Evolutionary conservation across 106 monocot species (phyloP).

Genomic region (Narthecium ossifragum): DNA sequence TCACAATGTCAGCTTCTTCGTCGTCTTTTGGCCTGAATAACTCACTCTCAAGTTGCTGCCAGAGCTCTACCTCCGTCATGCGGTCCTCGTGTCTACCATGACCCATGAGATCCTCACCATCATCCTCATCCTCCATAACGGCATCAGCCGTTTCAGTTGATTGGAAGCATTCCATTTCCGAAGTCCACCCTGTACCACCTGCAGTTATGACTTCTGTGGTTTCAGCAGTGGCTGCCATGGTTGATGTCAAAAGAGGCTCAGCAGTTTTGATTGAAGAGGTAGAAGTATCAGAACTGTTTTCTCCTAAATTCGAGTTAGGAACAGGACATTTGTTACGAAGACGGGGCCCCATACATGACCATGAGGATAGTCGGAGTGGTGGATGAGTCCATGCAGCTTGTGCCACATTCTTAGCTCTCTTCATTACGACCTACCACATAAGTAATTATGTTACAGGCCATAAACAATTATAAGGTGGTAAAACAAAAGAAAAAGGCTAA

Average conservation of each 20-base stretch:
- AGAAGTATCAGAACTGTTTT: constrained; percentile 8
- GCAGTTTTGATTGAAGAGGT: constrained; percentile 8
- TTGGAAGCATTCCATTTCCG: constrained; percentile 18
- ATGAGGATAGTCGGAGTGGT: constrained; percentile 68
- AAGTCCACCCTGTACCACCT: constrained; percentile 28
- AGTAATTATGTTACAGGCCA: not conserved
- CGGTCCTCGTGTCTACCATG: constrained; percentile 38
- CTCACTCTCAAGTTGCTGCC: constrained; percentile 94
- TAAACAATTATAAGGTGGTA: not conserved
- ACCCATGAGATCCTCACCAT: constrained; percentile 48
- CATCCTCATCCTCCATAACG: constrained; percentile 28
- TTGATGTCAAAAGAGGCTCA: constrained; percentile 16
- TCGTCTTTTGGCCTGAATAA: constrained; percentile 34
- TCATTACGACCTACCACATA: constrained; percentile 70
- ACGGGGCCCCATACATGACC: constrained; percentile 96
- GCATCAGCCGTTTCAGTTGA: constrained; percentile 11
- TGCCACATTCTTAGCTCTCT: constrained; percentile 72
- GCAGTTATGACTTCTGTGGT: constrained; percentile 36
- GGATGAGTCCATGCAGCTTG: constrained; percentile 87
- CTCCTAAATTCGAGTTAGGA: constrained; percentile 21
- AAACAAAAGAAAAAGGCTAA: too few relatives aligned
- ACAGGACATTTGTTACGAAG: constrained; percentile 32
- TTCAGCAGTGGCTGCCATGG: constrained; percentile 7
- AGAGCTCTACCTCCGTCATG: constrained; percentile 84
- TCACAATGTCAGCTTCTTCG: constrained; percentile 30